A percentile compares a stretch with the other conserved stretches of the same genome.
These are phyloP conservation scores for Tricholoma hemisulphureum DNA, from an alignment of 768 basidiomycete genomes.

Conservation along the genomic window DNA sequence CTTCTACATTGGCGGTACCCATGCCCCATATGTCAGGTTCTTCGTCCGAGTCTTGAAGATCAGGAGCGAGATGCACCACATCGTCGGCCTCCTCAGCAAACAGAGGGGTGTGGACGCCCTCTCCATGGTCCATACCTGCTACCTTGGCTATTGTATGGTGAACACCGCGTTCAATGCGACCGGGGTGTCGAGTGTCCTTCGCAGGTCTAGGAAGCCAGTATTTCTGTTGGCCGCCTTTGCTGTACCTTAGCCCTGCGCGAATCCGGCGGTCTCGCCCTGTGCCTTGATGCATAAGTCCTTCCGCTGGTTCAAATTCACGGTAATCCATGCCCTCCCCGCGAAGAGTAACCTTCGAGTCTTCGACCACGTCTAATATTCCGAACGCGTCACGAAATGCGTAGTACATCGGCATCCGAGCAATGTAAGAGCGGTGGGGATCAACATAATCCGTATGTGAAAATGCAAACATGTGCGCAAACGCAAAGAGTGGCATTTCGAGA, in stretches of 20 bases:
- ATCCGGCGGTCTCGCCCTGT: constrained; percentile 83
- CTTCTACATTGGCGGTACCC: constrained; percentile 30
- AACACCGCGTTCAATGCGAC: constrained; percentile 40
- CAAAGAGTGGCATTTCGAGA: constrained; percentile 97
- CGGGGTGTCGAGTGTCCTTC: constrained; percentile 36
- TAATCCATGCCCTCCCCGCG: constrained; percentile 92
- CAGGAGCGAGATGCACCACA: constrained; percentile 64
- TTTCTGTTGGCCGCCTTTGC: constrained; percentile 85
- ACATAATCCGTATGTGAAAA: constrained; percentile 91
- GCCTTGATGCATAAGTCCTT: constrained; percentile 90
- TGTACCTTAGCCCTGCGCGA: constrained; percentile 88
- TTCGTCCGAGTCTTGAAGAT: constrained; percentile 44
- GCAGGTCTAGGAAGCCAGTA: constrained; percentile 89
- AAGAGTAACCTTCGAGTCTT: constrained; percentile 80
- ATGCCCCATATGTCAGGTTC: constrained; percentile 41
- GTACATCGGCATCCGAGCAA: constrained; percentile 86
- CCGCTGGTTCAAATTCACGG: constrained; percentile 93
- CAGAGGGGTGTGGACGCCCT: constrained; percentile 75
- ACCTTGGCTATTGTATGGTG: constrained; percentile 41
- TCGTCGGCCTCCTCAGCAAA: constrained; percentile 59
- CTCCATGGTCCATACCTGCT: constrained; percentile 41
- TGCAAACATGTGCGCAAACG: constrained; percentile 91
- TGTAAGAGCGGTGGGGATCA: constrained; percentile 52
- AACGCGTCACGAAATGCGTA: constrained; percentile 89
- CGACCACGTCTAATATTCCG: constrained; percentile 80